Evolutionary conservation across 106 monocot species (phyloP), one percentile per base, ranked within the genome.

Genomic region (Acanthochlamys bracteata): DNA sequence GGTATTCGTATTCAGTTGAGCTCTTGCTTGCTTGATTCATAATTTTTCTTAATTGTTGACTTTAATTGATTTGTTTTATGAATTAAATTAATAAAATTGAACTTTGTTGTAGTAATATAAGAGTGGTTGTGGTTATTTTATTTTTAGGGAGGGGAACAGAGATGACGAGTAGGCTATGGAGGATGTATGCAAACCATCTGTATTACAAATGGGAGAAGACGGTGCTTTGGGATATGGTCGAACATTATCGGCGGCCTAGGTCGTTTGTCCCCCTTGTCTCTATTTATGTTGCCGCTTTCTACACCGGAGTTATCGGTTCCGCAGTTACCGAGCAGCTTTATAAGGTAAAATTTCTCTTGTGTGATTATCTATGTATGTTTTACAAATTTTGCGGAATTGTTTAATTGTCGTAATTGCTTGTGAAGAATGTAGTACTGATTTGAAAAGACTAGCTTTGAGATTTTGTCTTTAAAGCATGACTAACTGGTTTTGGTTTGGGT

Each of bases 251-350:
- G 27, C 78, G 78, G 20, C 89, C 89, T 17, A 78, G 43, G 47
- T 84, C 89, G 20, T 89, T 89, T 65, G 67, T 75, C 1, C 84
- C 78, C 54, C 75, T 89, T 63, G 55, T 82, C 12, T 39, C 73
- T 58, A 61, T 79, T 39, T 89, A 89, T 67, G 65, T 79, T 0
- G 76, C 81, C 69, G 89, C 89, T 33, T 89, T 89, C 78, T 89
- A 89, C 56, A 89, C 84, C 7, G 84, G 89, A 11, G 84, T 89
- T 43, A 33, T 89, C 20, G 89, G 78, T 39, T 71, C 89, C 13
- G 84, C 89, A 15, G 33, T 89, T 25, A 89, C 84, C 1, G 89
- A 89, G 70, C 89, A 89, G 45, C 78, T 89, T 0, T 84, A 84
- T 39, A 89, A 82, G 78, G 89, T 89, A 73, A 4, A 25, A 0